phyloP scores from a whole-genome alignment of 352 stramenopile genomes.

The Globisporangium alternatum region DNA sequence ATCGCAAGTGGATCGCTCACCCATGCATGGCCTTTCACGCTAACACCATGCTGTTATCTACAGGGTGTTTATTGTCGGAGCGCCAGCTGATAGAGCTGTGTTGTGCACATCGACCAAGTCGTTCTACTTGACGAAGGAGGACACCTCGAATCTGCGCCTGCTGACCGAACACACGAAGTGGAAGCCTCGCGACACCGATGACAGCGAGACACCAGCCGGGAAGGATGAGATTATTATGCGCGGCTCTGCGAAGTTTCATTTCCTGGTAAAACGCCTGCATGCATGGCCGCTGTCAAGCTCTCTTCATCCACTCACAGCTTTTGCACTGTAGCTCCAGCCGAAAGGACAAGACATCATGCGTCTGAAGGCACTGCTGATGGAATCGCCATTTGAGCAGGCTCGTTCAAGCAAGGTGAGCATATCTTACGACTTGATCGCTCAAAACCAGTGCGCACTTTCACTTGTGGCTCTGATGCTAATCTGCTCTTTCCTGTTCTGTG shows the following conservation, averaged over 20 bases:
- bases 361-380: constrained; percentile 58
- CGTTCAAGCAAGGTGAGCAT: constrained; percentile 14
- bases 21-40: neutral
- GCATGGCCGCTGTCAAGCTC: neutral
- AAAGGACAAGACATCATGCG: constrained; percentile 55
- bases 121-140: constrained; percentile 75
- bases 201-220: constrained; percentile 2
- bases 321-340: constrained; percentile 47
- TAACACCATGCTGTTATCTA: neutral
- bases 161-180: constrained; percentile 61
- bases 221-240: constrained; percentile 39
- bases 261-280: constrained; percentile 35
- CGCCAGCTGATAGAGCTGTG: constrained; percentile 49
- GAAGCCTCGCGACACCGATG: constrained; percentile 26
- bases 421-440: neutral
- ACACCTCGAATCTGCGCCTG: constrained; percentile 78
- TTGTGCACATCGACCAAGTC: constrained; percentile 69
- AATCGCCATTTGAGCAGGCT: constrained; percentile 54
- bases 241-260: constrained; percentile 63
- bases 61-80: constrained; percentile 69
- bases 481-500: neutral
- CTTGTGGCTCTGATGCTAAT: neutral
- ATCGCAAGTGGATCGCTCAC: neutral
- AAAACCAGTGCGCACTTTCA: neutral
- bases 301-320: neutral